Percentiles rank a stretch among this genome's conserved stretches.
phyloP scores from a whole-genome alignment of 2,329 filamentous ascomycete species.

The Scytalidium lignicola region DNA sequence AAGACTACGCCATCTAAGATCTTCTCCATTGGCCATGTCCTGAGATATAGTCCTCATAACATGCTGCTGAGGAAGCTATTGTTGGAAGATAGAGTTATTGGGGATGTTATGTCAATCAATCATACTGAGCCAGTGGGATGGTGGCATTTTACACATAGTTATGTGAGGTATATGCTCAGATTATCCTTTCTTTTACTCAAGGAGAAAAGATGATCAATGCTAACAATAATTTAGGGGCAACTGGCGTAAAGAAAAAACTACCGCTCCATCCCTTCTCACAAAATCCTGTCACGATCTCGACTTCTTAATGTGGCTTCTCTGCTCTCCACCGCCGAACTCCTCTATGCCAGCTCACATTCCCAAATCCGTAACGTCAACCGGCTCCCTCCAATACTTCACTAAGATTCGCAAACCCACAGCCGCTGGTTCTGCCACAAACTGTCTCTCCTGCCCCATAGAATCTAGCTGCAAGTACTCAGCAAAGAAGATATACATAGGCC shows the following conservation, averaged over 20 bases:
- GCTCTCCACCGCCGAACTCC: slow-evolving; percentile 43
- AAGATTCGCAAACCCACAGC: slow-evolving; percentile 67
- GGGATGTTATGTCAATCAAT: slow-evolving; percentile 78
- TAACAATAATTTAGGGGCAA: slow-evolving; percentile 59
- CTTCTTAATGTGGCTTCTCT: slow-evolving; percentile 84
- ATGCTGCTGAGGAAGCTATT: slow-evolving; percentile 75
- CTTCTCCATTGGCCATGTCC: slow-evolving; percentile 89
- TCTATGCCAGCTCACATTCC: slow-evolving; percentile 59
- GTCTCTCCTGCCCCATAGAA: slow-evolving; percentile 72
- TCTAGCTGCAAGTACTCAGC: slow-evolving; percentile 78
- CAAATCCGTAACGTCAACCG: slow-evolving; percentile 67
- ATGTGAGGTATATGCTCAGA: slow-evolving; percentile 55
- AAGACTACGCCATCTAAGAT: slow-evolving; percentile 40
- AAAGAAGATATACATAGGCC: slow-evolving; percentile 64
- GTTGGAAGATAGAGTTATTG: slow-evolving; percentile 69
- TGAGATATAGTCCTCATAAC: slow-evolving; percentile 92
- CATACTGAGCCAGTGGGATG: slow-evolving; percentile 94
- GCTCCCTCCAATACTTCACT: slow-evolving; percentile 73
- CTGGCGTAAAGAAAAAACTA: slow-evolving; percentile 76
- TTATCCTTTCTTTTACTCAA: background rate
- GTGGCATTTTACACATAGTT: slow-evolving; percentile 93
- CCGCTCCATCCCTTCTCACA: slow-evolving; percentile 79
- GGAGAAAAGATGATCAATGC: background rate
- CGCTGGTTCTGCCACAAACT: slow-evolving; percentile 80
- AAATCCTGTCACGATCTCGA: slow-evolving; percentile 98